Evolutionary conservation across 305 asterid genomes (phyloP).

Genomic region (Fraxinus platypoda): DNA sequence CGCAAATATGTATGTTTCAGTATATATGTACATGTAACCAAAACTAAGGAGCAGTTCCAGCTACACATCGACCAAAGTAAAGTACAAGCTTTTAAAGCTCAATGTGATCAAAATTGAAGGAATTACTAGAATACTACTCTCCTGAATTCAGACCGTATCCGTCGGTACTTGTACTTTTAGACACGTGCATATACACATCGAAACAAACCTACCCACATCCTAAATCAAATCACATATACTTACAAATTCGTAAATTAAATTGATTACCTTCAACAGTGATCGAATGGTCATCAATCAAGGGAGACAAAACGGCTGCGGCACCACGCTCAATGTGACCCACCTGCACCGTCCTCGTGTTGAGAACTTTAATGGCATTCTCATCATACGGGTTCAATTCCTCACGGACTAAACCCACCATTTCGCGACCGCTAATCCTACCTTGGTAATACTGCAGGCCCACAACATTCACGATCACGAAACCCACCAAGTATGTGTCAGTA

Average conservation of each 20-base stretch:
- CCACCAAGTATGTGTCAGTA: conserved; percentile 47
- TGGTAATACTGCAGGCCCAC: conserved; percentile 69
- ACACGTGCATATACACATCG: background rate
- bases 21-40: background rate
- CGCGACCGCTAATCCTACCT: conserved; percentile 69
- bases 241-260: background rate
- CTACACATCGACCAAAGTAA: background rate
- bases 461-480: conserved; percentile 64
- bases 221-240: background rate
- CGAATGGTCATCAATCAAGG: conserved; percentile 50
- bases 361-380: conserved; percentile 65
- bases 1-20: background rate
- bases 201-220: background rate
- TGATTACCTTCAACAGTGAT: conserved; percentile 58
- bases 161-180: background rate
- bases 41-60: background rate
- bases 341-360: conserved; percentile 60
- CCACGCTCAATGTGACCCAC: conserved; percentile 71
- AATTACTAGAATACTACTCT: background rate
- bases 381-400: conserved; percentile 66
- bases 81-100: background rate
- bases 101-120: background rate
- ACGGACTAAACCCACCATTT: conserved; percentile 70
- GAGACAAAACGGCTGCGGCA: conserved; percentile 67
- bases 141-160: background rate